Evolutionary conservation across 2,329 filamentous ascomycete species (phyloP), one percentile per base, ranked within the genome.

Genomic region (Tolypocladium amazonense): DNA sequence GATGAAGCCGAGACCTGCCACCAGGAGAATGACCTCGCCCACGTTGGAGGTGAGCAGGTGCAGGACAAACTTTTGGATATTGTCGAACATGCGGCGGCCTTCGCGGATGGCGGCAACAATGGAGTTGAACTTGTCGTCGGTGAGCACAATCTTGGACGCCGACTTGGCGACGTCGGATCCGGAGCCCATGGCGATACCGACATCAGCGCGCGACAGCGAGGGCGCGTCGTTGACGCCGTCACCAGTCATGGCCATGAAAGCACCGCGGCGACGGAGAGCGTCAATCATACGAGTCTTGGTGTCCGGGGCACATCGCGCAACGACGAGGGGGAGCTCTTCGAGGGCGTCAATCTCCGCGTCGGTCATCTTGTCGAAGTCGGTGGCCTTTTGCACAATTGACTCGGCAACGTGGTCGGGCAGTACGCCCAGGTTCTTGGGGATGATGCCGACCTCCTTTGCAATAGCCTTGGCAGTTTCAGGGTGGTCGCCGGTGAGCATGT

Each of bases 271-370:
- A 64, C 92, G 89, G 20, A 96, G 82, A 7, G 91, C 90, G 65
- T 92, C 89, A 57, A 96, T 92, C 90, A 96, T 95, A 61, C 90
- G 86, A 5, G 91, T 90, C 75, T 96, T 96, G 45, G 91, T 95
- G 61, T 89, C 85, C 0, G 92, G 91, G 1, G 89, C 88, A 70
- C 90, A 95, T 43, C 91, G 87, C 43, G 91, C 90, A 62, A 95
- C 87, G 11, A 95, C 91, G 0, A 93, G 78, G 2, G 90, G 90
- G 2, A 95, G 77, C 47, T 90, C 84, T 5, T 88, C 86, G 20
- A 95, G 77, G 0, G 80, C 78, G 64, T 96, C 90, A 59, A 95
- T 89, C 71, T 94, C 83, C 0, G 79, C 83, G 55, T 94, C 88
- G 0, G 82, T 83, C 63, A 95, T 79, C 62, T 85, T 85, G 71